phyloP scores from a whole-genome alignment of 306 rosid species.

The Albizia julibrissin region DNA sequence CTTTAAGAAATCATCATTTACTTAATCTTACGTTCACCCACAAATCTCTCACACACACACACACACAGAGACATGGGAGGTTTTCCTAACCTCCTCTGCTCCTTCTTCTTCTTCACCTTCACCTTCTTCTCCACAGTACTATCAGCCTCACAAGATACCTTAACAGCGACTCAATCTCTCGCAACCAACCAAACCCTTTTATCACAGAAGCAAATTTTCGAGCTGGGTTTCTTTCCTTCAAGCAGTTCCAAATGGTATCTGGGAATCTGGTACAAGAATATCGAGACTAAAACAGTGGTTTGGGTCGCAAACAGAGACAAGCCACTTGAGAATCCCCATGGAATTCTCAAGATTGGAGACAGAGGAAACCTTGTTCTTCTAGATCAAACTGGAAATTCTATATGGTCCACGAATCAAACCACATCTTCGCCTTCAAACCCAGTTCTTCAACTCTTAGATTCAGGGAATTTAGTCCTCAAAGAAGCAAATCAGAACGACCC shows the following conservation, averaged over 20 bases:
- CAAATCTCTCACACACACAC: too few species aligned
- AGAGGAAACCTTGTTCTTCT: constrained; percentile 46
- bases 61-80: constrained; percentile 47
- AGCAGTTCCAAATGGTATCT: constrained; percentile 46
- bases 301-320: constrained; percentile 86
- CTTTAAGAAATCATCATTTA: constrained; percentile 25
- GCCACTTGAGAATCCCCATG: constrained; percentile 48
- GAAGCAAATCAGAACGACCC: constrained; percentile 36
- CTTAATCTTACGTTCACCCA: constrained; percentile 14
- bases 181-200: constrained; percentile 46
- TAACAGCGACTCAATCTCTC: constrained; percentile 51
- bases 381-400: constrained; percentile 7
- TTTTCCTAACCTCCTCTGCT: constrained; percentile 20
- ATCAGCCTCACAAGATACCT: constrained; percentile 42
- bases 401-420: constrained; percentile 58
- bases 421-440: constrained; percentile 24
- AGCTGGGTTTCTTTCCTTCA: constrained; percentile 52
- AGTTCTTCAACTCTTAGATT: constrained; percentile 53
- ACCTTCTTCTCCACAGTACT: constrained; percentile 28
- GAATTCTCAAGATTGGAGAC: constrained; percentile 41
- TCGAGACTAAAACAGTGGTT: constrained; percentile 30
- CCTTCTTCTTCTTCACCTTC: constrained; percentile 28
- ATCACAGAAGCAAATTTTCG: constrained; percentile 47
- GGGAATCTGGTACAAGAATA: constrained; percentile 69
- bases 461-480: constrained; percentile 59